These are phyloP conservation scores for Flaveria robusta DNA, from an alignment of 129 eudicot genomes.

Conservation along the genomic window DNA sequence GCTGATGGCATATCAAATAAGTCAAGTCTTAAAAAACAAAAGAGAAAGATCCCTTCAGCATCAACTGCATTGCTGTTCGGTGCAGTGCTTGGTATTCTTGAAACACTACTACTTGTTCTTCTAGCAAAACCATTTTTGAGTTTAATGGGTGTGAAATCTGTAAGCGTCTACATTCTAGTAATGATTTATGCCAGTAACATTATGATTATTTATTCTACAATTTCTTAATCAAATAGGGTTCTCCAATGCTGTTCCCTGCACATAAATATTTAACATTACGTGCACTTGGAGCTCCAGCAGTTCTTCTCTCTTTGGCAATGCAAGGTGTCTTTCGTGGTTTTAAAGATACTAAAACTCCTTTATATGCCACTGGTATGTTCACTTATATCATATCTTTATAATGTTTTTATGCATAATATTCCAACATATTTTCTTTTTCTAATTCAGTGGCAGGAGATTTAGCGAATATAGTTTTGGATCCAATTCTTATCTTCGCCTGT, in stretches of 20 bases:
- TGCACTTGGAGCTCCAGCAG: slow-evolving; percentile 92
- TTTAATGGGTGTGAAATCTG: slow-evolving; percentile 79
- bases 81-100: slow-evolving; percentile 69
- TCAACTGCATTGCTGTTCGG: slow-evolving; percentile 77
- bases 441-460: slow-evolving; percentile 72
- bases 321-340: slow-evolving; percentile 98
- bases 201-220: not conserved
- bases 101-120: slow-evolving; percentile 58
- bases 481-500: slow-evolving; percentile 69
- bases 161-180: slow-evolving; percentile 37
- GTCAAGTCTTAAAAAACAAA: slow-evolving; percentile 28
- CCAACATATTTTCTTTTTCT: not conserved
- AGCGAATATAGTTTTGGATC: slow-evolving; percentile 72
- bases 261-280: slow-evolving; percentile 63
- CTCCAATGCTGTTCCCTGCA: slow-evolving; percentile 82
- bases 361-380: slow-evolving; percentile 76
- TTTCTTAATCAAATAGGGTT: slow-evolving; percentile 41
- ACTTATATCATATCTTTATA: slow-evolving; percentile 9
- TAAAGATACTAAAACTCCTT: slow-evolving; percentile 88
- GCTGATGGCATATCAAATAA: slow-evolving; percentile 18
- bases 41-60: slow-evolving; percentile 73
- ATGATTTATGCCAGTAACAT: not conserved
- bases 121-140: slow-evolving; percentile 55
- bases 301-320: slow-evolving; percentile 93
- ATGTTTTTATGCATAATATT: not conserved